Percentiles rank a stretch among this genome's conserved stretches.
phyloP scores from a whole-genome alignment of 257 asterid genomes.

The Solanum pimpinellifolium region DNA sequence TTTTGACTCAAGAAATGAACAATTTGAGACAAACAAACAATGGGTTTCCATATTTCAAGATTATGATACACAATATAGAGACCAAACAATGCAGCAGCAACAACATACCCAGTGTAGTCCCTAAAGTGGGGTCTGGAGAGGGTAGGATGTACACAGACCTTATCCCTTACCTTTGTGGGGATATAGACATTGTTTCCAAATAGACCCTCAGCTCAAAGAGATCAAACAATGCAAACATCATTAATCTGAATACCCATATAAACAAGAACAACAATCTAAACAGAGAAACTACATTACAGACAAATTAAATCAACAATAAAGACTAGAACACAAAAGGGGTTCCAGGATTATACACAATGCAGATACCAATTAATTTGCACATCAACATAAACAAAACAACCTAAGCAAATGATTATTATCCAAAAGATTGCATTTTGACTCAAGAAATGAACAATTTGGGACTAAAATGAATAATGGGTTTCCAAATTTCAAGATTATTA shows the following conservation, averaged over 20 bases:
- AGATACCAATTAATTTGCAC: not conserved
- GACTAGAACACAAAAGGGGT: not conserved
- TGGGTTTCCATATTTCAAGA: not conserved
- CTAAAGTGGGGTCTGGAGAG: not conserved
- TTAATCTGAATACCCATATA: not conserved
- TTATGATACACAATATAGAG: not conserved
- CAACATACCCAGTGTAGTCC: not conserved
- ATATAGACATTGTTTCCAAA: not conserved
- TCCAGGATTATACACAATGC: not conserved
- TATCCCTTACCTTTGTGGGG: not conserved
- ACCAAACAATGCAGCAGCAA: not conserved
- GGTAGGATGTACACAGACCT: not conserved
- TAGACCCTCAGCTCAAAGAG: not conserved
- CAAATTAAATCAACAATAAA: not conserved
- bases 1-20: not conserved
- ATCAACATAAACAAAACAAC: not conserved
- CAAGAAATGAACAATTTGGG: not conserved
- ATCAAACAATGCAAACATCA: not conserved
- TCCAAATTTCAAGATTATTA: not conserved
- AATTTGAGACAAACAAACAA: not conserved
- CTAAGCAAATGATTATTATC: not conserved
- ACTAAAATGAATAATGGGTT: not conserved
- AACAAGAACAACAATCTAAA: not conserved
- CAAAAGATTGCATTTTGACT: not conserved
- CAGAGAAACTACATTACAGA: not conserved